Conservation (phyloP, 495 filamentous ascomycete genomes). For the Lichina pygmaea region DNA sequence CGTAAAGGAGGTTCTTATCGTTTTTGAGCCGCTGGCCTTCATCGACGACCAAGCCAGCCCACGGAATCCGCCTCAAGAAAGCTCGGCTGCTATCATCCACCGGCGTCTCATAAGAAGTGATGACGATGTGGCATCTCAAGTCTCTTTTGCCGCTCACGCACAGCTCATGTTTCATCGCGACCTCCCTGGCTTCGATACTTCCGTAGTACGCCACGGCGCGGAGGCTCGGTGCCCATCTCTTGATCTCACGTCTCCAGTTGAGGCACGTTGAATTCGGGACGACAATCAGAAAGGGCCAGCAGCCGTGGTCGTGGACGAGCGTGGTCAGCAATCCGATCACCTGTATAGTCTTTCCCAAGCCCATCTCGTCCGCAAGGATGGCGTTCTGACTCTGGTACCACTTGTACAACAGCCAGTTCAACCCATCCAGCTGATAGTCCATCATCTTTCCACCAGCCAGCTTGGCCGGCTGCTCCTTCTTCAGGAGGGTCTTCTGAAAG, state of each 20-base stretch:
- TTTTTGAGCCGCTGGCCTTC: slow-evolving; percentile 95
- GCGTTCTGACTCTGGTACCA: slow-evolving; percentile 57
- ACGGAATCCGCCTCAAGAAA: slow-evolving; percentile 40
- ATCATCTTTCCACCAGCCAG: slow-evolving; percentile 63
- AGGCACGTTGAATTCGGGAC: slow-evolving; percentile 85
- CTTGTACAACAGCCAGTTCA: slow-evolving; percentile 94
- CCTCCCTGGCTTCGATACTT: slow-evolving; percentile 33
- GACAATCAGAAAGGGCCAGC: slow-evolving; percentile 83
- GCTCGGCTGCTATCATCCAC: slow-evolving; percentile 32
- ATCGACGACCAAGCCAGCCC: slow-evolving; percentile 79
- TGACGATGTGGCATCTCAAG: slow-evolving; percentile 68
- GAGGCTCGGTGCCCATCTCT: slow-evolving; percentile 68
- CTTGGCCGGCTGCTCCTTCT: slow-evolving; percentile 43
- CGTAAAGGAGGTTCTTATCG: slow-evolving; percentile 60
- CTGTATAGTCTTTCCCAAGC: slow-evolving; percentile 92
- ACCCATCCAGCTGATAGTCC: slow-evolving; percentile 76
- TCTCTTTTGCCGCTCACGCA: slow-evolving; percentile 32
- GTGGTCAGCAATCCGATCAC: slow-evolving; percentile 60
- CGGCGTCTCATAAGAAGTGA: slow-evolving; percentile 83
- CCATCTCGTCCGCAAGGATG: slow-evolving; percentile 98
- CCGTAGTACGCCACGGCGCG: slow-evolving; percentile 85
- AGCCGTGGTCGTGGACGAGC: slow-evolving; percentile 48
- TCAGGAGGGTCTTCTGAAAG: slow-evolving; percentile 37
- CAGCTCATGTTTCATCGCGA: slow-evolving; percentile 52
- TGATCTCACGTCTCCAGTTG: slow-evolving; percentile 94